A percentile compares a stretch with the other conserved stretches of the same genome.
Evolutionary conservation across 2,329 filamentous ascomycete genomes (phyloP).

Genomic region (Xylariaceae sp.): DNA sequence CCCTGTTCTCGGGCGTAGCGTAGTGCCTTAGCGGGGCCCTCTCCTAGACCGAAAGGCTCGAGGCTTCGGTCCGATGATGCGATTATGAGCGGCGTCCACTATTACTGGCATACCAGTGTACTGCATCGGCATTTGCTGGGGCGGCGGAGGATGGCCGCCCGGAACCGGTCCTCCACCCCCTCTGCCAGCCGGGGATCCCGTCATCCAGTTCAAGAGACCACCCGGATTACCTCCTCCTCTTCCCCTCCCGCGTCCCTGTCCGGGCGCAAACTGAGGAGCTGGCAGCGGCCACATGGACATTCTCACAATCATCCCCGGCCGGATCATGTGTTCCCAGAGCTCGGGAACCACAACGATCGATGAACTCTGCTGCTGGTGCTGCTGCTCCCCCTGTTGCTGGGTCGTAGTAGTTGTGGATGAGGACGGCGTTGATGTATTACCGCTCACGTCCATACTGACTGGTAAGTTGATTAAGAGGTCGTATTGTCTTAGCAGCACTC

Average conservation of each 20-base stretch:
- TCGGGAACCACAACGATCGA: conserved; percentile 47
- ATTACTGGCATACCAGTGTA: no score
- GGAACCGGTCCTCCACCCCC: not conserved
- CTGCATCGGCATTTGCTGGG: no score
- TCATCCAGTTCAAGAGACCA: not conserved
- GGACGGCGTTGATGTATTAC: conserved; percentile 5
- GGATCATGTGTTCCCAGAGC: conserved; percentile 52
- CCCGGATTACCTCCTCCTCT: conserved; percentile 7
- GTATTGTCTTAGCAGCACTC: conserved; percentile 49
- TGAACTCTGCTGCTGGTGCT: conserved; percentile 4
- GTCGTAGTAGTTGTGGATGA: conserved; percentile 3
- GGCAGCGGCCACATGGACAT: conserved; percentile 43
- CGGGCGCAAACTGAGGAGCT: not conserved
- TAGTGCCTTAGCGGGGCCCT: no score
- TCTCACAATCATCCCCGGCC: conserved; percentile 48
- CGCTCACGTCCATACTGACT: conserved; percentile 13
- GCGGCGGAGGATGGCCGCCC: no score
- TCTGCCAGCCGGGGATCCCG: not conserved
- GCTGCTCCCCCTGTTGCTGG: conserved; percentile 1
- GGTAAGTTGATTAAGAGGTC: conserved; percentile 42
- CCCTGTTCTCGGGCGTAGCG: no score
- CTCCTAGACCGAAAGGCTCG: no score
- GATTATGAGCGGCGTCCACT: no score
- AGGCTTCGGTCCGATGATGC: no score
- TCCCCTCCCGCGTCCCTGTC: conserved; percentile 3